Percentiles rank a stretch among this genome's conserved stretches.
phyloP scores from a whole-genome alignment of 129 eudicot genomes.

The Flaveria bidentis region DNA sequence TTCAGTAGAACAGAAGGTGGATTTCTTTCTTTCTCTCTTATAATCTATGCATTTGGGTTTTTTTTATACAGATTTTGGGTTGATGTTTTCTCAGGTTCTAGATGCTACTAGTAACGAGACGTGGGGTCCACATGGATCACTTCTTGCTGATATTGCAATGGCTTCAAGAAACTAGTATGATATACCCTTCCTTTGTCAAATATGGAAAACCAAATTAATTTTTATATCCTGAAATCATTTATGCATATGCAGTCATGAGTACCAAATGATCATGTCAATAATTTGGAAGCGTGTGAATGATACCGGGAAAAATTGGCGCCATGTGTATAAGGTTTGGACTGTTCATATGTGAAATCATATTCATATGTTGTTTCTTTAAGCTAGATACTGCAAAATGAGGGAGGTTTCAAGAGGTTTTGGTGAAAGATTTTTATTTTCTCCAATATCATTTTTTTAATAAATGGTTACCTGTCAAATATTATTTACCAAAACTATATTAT shows the following conservation, averaged over 20 bases:
- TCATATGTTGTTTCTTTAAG: neutral
- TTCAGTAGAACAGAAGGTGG: conserved; percentile 88
- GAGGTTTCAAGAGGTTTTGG: neutral
- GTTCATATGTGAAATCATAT: neutral
- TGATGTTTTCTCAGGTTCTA: conserved; percentile 57
- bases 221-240: neutral
- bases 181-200: neutral
- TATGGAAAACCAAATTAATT: neutral
- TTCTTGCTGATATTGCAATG: conserved; percentile 93
- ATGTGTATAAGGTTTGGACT: conserved; percentile 82
- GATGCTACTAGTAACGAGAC: conserved; percentile 99
- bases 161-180: conserved; percentile 92
- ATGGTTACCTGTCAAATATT: too few species aligned
- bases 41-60: neutral
- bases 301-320: conserved; percentile 98
- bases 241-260: conserved; percentile 73
- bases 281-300: conserved; percentile 92
- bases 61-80: neutral
- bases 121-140: conserved; percentile 99
- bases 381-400: neutral
- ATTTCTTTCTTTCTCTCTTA: conserved; percentile 13
- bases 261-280: conserved; percentile 92
- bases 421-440: neutral
- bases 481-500: too few species aligned
- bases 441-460: neutral